Conservation (phyloP, 148 eudicot genomes). For the Spergularia marina region DNA sequence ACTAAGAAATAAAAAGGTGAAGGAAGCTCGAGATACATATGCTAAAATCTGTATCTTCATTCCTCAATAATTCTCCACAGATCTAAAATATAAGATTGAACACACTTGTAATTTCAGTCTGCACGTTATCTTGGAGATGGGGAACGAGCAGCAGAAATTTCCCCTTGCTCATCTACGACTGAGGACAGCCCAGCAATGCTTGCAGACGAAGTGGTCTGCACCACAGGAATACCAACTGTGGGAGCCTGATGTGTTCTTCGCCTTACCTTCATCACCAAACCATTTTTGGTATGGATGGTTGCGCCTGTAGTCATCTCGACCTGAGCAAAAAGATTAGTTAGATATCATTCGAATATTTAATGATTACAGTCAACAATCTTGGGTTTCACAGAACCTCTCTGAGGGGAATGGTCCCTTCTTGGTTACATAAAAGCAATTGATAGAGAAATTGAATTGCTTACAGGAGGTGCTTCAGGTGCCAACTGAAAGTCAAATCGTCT, state of each 20-base stretch:
- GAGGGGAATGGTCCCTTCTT: not conserved
- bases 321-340: constrained; percentile 32
- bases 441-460: constrained; percentile 32
- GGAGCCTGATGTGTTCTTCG: constrained; percentile 53
- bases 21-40: too few species aligned
- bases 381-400: not conserved
- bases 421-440: not conserved
- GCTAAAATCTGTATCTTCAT: not conserved
- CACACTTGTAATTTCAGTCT: not conserved
- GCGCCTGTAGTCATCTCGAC: constrained; percentile 98
- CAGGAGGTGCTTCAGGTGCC: constrained; percentile 93
- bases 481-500: constrained; percentile 81
- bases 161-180: constrained; percentile 34
- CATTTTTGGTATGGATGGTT: constrained; percentile 90
- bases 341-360: not conserved
- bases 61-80: not conserved
- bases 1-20: too few species aligned
- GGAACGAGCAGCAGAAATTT: constrained; percentile 34
- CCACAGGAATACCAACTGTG: constrained; percentile 38
- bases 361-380: not conserved
- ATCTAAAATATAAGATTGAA: not conserved
- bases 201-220: constrained; percentile 36
- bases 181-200: constrained; percentile 24
- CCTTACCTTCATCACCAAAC: constrained; percentile 77
- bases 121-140: constrained; percentile 10